phyloP scores from a whole-genome alignment of 768 basidiomycete genomes.

The Collybia nuda region DNA sequence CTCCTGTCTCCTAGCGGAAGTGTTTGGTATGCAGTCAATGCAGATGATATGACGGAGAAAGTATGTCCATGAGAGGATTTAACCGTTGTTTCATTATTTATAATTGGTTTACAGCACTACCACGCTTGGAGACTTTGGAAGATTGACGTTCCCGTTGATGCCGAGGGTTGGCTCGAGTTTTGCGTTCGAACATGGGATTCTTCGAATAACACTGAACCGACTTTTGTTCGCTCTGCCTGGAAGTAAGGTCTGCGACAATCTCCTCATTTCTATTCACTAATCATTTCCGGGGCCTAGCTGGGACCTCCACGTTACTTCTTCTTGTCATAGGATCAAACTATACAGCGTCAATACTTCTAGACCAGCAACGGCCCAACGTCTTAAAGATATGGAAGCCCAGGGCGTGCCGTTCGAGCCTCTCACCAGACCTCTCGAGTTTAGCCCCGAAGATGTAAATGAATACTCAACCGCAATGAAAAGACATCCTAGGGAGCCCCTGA shows the following conservation, averaged over 20 bases:
- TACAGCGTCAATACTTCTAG: slow-evolving; percentile 48
- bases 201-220: slow-evolving; percentile 58
- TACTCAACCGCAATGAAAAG: slow-evolving; percentile 24
- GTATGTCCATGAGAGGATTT: slow-evolving; percentile 14
- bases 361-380: slow-evolving; percentile 40
- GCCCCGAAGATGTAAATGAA: slow-evolving; percentile 29
- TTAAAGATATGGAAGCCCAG: slow-evolving; percentile 36
- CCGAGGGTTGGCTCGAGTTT: slow-evolving; percentile 58
- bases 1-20: slow-evolving; percentile 31
- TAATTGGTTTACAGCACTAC: slow-evolving; percentile 36
- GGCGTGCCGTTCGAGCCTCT: slow-evolving; percentile 41
- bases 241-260: slow-evolving; percentile 34
- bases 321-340: slow-evolving; percentile 50
- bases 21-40: slow-evolving; percentile 48
- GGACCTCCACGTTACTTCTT: slow-evolving; percentile 55
- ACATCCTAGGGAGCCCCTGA: slow-evolving; percentile 30
- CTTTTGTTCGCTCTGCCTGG: slow-evolving; percentile 53
- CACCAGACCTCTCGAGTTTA: slow-evolving; percentile 37
- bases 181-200: slow-evolving; percentile 57
- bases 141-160: slow-evolving; percentile 49
- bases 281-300: slow-evolving; percentile 29
- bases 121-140: slow-evolving; percentile 56
- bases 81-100: background rate
- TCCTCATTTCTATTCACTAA: background rate
- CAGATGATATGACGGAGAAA: slow-evolving; percentile 49